A percentile compares a stretch with the other conserved stretches of the same genome.
Evolutionary conservation across 2,329 filamentous ascomycete genomes (phyloP).

Genomic region (Penicillium palitans): DNA sequence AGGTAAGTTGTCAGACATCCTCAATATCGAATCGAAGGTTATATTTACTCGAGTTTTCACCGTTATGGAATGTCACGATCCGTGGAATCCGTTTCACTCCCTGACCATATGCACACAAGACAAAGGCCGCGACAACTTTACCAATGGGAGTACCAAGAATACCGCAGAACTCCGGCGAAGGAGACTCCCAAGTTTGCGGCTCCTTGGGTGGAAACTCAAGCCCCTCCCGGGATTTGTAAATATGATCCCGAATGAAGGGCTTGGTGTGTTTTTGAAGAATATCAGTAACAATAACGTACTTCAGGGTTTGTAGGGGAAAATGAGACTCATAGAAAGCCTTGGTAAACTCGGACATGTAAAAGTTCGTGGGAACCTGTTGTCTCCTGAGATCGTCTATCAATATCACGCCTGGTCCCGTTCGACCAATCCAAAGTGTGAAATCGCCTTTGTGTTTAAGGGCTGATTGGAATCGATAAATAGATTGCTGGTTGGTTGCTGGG

Average conservation of each 20-base stretch:
- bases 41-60: neutral
- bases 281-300: neutral
- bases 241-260: neutral
- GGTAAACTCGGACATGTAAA: slow-evolving; percentile 5
- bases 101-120: slow-evolving; percentile 11
- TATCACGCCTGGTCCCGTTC: slow-evolving; percentile 5
- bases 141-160: slow-evolving; percentile 14
- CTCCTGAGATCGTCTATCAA: slow-evolving; percentile 2
- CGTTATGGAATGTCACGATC: neutral
- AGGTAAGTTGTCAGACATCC: neutral
- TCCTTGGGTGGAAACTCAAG: neutral
- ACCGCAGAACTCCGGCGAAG: slow-evolving; percentile 4
- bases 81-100: slow-evolving; percentile 9
- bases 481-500: neutral
- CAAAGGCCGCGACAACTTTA: slow-evolving; percentile 1
- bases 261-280: neutral
- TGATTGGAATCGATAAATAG: neutral
- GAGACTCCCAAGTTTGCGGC: slow-evolving; percentile 5
- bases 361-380: neutral
- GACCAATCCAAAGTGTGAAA: neutral
- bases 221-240: neutral
- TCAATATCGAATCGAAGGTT: slow-evolving; percentile 9
- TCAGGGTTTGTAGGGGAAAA: neutral
- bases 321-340: slow-evolving; percentile 4
- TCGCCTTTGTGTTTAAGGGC: neutral